Percentiles rank a stretch among this genome's conserved stretches.
Conservation (phyloP, 1,284 basidiomycete species). For the Pseudozyma pruni region DNA sequence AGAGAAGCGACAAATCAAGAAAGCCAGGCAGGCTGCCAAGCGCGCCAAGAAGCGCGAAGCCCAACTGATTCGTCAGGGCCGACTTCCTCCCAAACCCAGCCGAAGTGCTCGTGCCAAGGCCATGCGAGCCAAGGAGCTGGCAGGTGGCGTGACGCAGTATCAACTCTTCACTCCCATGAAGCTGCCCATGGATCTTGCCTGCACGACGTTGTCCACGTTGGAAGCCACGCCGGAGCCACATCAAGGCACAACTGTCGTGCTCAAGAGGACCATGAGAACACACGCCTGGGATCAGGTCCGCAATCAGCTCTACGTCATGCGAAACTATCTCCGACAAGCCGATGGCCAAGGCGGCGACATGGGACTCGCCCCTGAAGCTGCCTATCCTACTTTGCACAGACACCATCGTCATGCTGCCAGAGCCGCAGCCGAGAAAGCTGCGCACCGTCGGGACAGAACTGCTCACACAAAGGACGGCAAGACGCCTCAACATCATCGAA, state of each 20-base stretch:
- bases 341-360: constrained; percentile 61
- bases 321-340: constrained; percentile 56
- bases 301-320: constrained; percentile 56
- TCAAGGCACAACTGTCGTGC: constrained; percentile 21
- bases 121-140: constrained; percentile 53
- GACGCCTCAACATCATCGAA: constrained; percentile 1
- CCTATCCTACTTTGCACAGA: constrained; percentile 20
- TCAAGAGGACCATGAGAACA: constrained; percentile 38
- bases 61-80: constrained; percentile 41
- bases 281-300: constrained; percentile 48
- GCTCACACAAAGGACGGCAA: constrained; percentile 6
- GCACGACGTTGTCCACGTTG: constrained; percentile 26
- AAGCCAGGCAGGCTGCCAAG: constrained; percentile 35
- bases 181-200: constrained; percentile 46
- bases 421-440: constrained; percentile 12
- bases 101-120: constrained; percentile 63
- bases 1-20: constrained; percentile 36
- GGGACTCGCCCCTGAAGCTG: constrained; percentile 39
- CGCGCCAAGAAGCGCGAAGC: constrained; percentile 48
- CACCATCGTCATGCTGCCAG: constrained; percentile 24
- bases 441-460: constrained; percentile 14
- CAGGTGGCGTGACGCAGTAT: constrained; percentile 65
- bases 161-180: constrained; percentile 62
- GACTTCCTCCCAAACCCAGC: constrained; percentile 56
- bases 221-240: constrained; percentile 30